Conservation (phyloP, 1,139 yeast species). For the Scheffersomyces illinoinensis region DNA sequence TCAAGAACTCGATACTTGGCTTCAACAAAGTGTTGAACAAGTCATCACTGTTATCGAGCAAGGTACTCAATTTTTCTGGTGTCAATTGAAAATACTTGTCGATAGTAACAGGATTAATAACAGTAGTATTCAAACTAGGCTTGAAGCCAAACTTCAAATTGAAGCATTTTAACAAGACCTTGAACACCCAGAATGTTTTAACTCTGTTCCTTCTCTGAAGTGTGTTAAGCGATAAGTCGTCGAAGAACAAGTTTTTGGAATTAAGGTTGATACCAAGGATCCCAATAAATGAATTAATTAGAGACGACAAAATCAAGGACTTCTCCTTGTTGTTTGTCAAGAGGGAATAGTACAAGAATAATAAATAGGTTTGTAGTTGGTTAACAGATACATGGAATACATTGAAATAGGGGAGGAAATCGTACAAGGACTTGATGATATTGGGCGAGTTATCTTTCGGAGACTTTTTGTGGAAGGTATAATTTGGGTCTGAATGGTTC, state of each 20-base stretch:
- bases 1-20: constrained; percentile 49
- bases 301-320: constrained; percentile 42
- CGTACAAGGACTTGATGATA: constrained; percentile 42
- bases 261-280: constrained; percentile 49
- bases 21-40: constrained; percentile 39
- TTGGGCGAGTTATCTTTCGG: constrained; percentile 14
- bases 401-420: constrained; percentile 48
- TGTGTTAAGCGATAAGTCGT: constrained; percentile 40
- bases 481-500: constrained; percentile 41
- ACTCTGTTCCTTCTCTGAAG: constrained; percentile 51
- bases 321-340: constrained; percentile 50
- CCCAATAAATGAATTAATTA: constrained; percentile 49
- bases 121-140: constrained; percentile 50
- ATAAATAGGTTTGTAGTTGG: constrained; percentile 44
- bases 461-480: constrained; percentile 19
- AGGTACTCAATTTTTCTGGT: constrained; percentile 44
- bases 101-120: constrained; percentile 51
- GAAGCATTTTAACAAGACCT: constrained; percentile 52
- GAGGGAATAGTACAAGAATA: constrained; percentile 45
- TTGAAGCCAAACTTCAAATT: constrained; percentile 52
- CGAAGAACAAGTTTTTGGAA: constrained; percentile 46
- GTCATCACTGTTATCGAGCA: constrained; percentile 34
- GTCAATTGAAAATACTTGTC: constrained; percentile 50
- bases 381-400: constrained; percentile 43
- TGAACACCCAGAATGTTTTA: constrained; percentile 62